Conservation (phyloP, 495 filamentous ascomycete species). For the Glutinoglossum americanum region DNA sequence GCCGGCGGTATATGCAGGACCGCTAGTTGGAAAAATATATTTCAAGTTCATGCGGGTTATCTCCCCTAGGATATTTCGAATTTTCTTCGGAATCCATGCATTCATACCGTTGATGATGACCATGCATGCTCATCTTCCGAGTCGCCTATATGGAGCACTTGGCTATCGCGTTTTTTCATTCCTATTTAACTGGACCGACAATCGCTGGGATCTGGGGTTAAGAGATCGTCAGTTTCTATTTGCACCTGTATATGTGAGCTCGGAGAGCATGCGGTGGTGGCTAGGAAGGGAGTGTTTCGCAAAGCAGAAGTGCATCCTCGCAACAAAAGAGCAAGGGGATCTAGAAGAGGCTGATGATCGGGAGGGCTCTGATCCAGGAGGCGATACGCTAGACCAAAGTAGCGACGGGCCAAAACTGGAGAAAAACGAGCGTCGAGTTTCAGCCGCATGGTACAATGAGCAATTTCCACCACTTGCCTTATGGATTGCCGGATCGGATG, state of each 20-base stretch:
- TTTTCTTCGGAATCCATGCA: conserved; percentile 80
- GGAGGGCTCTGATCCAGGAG: not conserved
- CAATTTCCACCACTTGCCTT: conserved; percentile 68
- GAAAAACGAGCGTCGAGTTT: conserved; percentile 7
- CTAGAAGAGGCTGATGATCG: conserved; percentile 40
- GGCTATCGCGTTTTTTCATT: conserved; percentile 84
- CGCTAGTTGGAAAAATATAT: conserved; percentile 66
- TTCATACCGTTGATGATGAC: conserved; percentile 94
- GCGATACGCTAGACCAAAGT: not conserved
- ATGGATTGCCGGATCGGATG: conserved; percentile 69
- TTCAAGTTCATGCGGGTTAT: conserved; percentile 84
- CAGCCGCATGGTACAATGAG: conserved; percentile 57
- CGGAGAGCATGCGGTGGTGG: conserved; percentile 94
- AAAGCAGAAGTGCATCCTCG: conserved; percentile 72
- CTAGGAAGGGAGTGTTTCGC: conserved; percentile 80
- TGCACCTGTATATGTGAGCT: conserved; percentile 70
- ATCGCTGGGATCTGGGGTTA: conserved; percentile 63
- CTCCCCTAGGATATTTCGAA: conserved; percentile 49
- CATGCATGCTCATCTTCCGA: conserved; percentile 44
- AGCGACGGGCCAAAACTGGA: not conserved
- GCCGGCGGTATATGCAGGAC: conserved; percentile 78
- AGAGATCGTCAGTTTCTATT: conserved; percentile 79
- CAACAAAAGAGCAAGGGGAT: conserved; percentile 44
- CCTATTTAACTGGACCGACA: conserved; percentile 77
- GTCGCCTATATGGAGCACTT: conserved; percentile 54